Evolutionary conservation across 805 yeast species (phyloP), one percentile per base, ranked within the genome.

Genomic region (Candida ovalis): DNA sequence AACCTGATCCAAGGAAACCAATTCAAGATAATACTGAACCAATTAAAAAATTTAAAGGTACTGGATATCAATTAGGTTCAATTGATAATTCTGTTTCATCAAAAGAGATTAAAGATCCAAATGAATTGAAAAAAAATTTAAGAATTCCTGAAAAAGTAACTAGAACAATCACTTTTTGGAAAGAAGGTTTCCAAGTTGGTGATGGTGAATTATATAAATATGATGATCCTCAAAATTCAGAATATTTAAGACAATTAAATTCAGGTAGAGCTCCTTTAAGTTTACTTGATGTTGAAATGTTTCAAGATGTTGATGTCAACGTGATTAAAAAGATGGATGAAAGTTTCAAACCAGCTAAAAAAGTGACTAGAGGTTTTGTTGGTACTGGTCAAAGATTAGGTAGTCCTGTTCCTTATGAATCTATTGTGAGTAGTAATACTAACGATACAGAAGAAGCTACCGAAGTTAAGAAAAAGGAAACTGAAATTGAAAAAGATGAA

Each of bases 101-200:
- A 1, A 56, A 57, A 36, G 50, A 47, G 9, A 44, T 60, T 21
- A 65, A 60, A 9, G 75, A 74, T 51, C 65, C 74, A 1, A 45
- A 53, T 7, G 51, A 59, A 10, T 45, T 51, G 22, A 40, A 36
- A 4, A 27, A 23, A 22, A 50, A 44, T 18, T 40, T 42, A 18
- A 42, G 43, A 23, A 53, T 60, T 5, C 62, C 62, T 1, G 73
- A 69, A 36, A 82, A 80, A 49, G 96, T 85, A 4, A 75, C 77
- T 17, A 78, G 98, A 61, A 86, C 86, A 39, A 85, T 94, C 52
- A 88, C 96, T 0, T 92, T 94, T 65, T 94, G 99, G 99, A 85
- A 82, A 57, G 92, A 94, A 60, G 99, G 99, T 1, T 94, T 94
- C 69, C 88, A 89, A 53, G 90, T 94, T 23, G 98, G 94, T 28